A percentile compares a stretch with the other conserved stretches of the same genome.
Conservation (phyloP, 163 green algal genomes). For the Prototheca wickerhamii region DNA sequence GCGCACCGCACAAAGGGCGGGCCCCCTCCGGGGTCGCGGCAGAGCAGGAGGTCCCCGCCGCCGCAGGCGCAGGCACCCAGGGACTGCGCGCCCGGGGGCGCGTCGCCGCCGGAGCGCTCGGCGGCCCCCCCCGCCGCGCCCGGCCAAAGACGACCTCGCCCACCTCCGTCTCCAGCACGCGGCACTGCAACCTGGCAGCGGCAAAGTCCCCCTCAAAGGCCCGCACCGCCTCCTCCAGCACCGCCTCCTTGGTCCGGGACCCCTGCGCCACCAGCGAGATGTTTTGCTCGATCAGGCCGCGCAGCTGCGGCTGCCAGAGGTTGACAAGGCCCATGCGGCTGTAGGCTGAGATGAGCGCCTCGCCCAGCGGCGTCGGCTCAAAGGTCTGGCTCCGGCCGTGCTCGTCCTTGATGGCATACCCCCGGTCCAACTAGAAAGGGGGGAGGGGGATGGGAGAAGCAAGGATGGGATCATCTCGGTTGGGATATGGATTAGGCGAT, state of each 20-base stretch:
- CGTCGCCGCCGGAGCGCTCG: neutral
- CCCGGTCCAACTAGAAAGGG: slow-evolving; percentile 13
- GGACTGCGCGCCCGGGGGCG: neutral
- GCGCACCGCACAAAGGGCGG: slow-evolving; percentile 15
- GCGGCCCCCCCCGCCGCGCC: neutral
- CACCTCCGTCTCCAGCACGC: slow-evolving; percentile 22
- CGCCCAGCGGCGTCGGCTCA: slow-evolving; percentile 67
- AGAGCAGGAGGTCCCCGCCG: slow-evolving; percentile 15
- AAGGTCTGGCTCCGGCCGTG: slow-evolving; percentile 49
- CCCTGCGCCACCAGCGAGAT: slow-evolving; percentile 38
- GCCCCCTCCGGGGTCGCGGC: neutral
- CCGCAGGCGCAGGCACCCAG: slow-evolving; percentile 18
- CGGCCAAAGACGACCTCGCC: slow-evolving; percentile 27
- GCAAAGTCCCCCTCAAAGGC: slow-evolving; percentile 59
- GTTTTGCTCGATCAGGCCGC: slow-evolving; percentile 44
- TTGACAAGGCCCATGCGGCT: slow-evolving; percentile 71
- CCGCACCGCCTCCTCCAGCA: slow-evolving; percentile 60
- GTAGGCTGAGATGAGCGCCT: slow-evolving; percentile 77
- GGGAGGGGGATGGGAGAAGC: neutral
- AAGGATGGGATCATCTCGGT: too few species aligned
- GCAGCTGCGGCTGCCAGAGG: slow-evolving; percentile 71
- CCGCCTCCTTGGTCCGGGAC: slow-evolving; percentile 28
- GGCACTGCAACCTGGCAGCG: slow-evolving; percentile 24
- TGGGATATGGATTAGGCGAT: too few species aligned
- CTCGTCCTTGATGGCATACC: slow-evolving; percentile 46